Evolutionary conservation across 371 early-diverging fungal genomes (phyloP), one percentile per base, ranked within the genome.

Genomic region (Apophysomyces variabilis): DNA sequence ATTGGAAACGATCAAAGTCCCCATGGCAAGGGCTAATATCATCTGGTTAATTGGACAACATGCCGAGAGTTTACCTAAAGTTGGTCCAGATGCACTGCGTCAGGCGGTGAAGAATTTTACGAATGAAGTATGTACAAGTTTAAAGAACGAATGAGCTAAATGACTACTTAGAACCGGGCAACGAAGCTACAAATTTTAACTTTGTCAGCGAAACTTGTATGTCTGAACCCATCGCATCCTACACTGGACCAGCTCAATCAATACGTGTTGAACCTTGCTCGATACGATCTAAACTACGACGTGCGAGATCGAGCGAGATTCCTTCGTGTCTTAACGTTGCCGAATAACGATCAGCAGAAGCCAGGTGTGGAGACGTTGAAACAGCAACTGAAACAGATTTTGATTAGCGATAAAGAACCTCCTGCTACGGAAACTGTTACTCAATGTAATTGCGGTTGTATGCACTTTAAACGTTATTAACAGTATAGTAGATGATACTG

Each of bases 271-370:
- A 86, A 92, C 41, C 77, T 98, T 62, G 96, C 96, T 0, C 84
- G 94, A 38, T 97, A 92, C 67, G 99, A 98, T 72, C 71, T 85
- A 14, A 85, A 89, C 68, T 96, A 92, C 66, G 95, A 95, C 71
- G 90, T 97, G 1, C 87, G 99, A 38, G 99, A 98, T 68, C 88
- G 96, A 16, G 95, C 94, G 9, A 77, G 99, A 43, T 88, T 93
- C 66, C 76, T 96, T 44, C 87, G 90, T 45, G 90, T 84, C 0
- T 74, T 96, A 60, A 86, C 93, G 13, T 77, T 87, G 62, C 82
- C 85, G 11, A 41, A 73, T 35, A 65, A 68, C 38, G 69, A 62
- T 16, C 70, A 60, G 56, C 75, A 79, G 12, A 77, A 77, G 36
- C 74, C 78, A 18, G 81, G 77, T 13, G 64, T 81, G 16, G 69